Base-by-base conservation (phyloP, 495 filamentous ascomycete species). In the Hypoxylon lenormandii region DNA sequence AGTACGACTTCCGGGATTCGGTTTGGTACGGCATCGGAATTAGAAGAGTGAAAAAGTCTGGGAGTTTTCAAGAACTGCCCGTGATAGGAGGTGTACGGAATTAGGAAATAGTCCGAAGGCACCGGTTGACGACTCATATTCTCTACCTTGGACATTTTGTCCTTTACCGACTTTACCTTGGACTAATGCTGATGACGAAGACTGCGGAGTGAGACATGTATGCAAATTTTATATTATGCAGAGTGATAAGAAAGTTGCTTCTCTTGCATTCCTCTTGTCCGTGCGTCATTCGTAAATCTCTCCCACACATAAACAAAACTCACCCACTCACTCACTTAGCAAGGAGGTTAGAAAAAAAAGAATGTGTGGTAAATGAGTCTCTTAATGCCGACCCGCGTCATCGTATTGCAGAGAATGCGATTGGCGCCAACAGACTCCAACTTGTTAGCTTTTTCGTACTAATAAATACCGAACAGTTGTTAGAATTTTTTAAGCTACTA, bases 121-220 rank as follows among this genome's bases (percentile, higher is more conserved):
- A 56, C 7, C 36, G 23, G 23, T 5, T 26, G 23, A 26, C 23
- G 23, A 26, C 23, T 26, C 23, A 2, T 26, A 2, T 26, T 26
- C 5, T 26, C 5, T 26, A 2, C 23, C 36, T n/a, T 38, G 23
- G 23, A 26, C 5, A 26, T 42, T 26, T 47, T 26, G 21, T 58
- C 13, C 47, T 50, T 70, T 55, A 70, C 67, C 67, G 67, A 70
- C 56, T 52, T n/a, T n/a, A n/a, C n/a, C 60, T 66, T 57, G 52
- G 61, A 61, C 54, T 55, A 55, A 54, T 59, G 30, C 1, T 33
- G 30, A 7, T 33, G 30, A 33, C 30, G 6, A 19, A 43, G 37
- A 2, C 37, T 4, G 10, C 30, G 37, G 4, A 38, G 8, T 18
- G 4, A 45, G 30, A 8, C 10, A 19, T 19, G 5, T 45, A 45